These are phyloP conservation scores for Fusarium mundagurra DNA, from an alignment of 2,329 filamentous ascomycete genomes.

Conservation along the genomic window DNA sequence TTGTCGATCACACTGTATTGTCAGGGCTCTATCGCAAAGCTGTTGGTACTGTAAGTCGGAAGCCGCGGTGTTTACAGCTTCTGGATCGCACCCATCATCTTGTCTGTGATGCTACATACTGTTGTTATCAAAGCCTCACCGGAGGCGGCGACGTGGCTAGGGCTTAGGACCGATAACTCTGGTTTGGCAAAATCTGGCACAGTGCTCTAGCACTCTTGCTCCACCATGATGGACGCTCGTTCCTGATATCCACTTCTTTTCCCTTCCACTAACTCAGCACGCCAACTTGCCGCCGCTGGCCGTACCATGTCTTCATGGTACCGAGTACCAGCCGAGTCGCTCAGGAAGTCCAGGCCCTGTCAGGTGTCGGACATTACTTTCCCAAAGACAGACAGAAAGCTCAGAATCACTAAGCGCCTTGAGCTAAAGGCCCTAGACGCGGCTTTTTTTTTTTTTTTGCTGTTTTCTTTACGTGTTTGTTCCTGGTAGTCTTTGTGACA, in stretches of 20 bases:
- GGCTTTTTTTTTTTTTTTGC: conserved; percentile 36
- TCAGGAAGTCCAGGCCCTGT: conserved; percentile 35
- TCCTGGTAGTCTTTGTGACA: conserved; percentile 29
- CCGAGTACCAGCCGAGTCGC: conserved; percentile 25
- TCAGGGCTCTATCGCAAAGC: neutral
- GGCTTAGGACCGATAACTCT: conserved; percentile 35
- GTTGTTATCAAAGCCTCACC: conserved; percentile 28
- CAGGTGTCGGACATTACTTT: conserved; percentile 42
- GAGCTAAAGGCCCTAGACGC: conserved; percentile 34
- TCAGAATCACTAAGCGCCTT: conserved; percentile 18
- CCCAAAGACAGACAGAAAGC: conserved; percentile 8
- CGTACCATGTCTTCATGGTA: conserved; percentile 30
- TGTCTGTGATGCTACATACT: conserved; percentile 5
- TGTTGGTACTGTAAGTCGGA: neutral
- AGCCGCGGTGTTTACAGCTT: neutral
- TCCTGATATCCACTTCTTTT: conserved; percentile 37
- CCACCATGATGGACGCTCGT: conserved; percentile 30
- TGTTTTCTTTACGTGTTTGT: conserved; percentile 42
- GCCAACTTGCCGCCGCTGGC: conserved; percentile 42
- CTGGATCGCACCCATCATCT: neutral
- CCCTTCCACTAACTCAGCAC: conserved; percentile 29
- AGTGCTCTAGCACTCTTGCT: conserved; percentile 18
- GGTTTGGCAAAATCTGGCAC: conserved; percentile 25
- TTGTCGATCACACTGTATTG: neutral
- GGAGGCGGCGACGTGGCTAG: conserved; percentile 29